Percentiles rank a stretch among this genome's conserved stretches.
These are phyloP conservation scores for Mycena metata DNA, from an alignment of 768 basidiomycete genomes.

Conservation along the genomic window DNA sequence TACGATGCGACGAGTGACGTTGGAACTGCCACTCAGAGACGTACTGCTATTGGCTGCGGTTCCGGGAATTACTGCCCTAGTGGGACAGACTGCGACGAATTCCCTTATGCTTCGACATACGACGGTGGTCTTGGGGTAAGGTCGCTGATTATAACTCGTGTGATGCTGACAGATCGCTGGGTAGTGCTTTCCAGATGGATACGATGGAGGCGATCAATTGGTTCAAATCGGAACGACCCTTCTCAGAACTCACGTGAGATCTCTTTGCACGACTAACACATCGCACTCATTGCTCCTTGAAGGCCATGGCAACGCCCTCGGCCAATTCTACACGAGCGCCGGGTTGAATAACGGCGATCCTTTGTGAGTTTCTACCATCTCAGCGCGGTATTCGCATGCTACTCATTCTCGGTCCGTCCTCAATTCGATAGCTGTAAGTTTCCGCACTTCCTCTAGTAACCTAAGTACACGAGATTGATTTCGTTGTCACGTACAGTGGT, in stretches of 20 bases:
- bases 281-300: not conserved
- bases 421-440: slow-evolving; percentile 1
- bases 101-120: slow-evolving; percentile 11
- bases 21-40: slow-evolving; percentile 5
- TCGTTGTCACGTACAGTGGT: slow-evolving; percentile 4
- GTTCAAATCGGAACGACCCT: slow-evolving; percentile 7
- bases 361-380: slow-evolving; percentile 8
- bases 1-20: slow-evolving; percentile 7
- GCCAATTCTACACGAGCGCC: slow-evolving; percentile 7
- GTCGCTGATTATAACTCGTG: not conserved
- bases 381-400: not conserved
- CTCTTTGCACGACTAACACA: not conserved
- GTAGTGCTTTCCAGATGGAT: slow-evolving; percentile 7
- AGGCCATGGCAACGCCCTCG: slow-evolving; percentile 8
- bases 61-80: slow-evolving; percentile 8
- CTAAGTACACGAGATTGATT: not conserved
- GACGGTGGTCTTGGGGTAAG: slow-evolving; percentile 10
- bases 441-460: not conserved
- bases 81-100: slow-evolving; percentile 6
- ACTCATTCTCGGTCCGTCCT: not conserved
- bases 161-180: slow-evolving; percentile 2
- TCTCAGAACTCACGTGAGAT: slow-evolving; percentile 4
- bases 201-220: slow-evolving; percentile 11
- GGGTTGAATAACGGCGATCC: slow-evolving; percentile 12
- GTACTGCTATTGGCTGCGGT: slow-evolving; percentile 9